Percentiles rank a stretch among this genome's conserved stretches.
Evolutionary conservation across 805 yeast genomes (phyloP).

Genomic region (Candida morakotiae): DNA sequence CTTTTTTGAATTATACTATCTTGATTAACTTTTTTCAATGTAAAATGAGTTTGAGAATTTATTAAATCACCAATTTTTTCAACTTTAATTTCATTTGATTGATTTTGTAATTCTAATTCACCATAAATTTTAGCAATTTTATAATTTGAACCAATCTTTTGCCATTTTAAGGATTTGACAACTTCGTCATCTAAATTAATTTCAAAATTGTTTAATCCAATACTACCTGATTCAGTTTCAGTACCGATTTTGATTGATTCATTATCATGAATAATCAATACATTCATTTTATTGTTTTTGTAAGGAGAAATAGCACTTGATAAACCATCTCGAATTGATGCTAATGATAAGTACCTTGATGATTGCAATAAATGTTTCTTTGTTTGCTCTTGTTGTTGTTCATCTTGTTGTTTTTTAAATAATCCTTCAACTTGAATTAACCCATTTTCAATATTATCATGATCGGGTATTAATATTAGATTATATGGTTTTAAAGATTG

Average conservation of each 20-base stretch:
- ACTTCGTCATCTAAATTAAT: slow-evolving; percentile 66
- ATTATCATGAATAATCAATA: slow-evolving; percentile 33
- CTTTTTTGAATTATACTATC: slow-evolving; percentile 13
- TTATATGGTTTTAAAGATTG: slow-evolving; percentile 77
- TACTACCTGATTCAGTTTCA: slow-evolving; percentile 30
- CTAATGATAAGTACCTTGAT: slow-evolving; percentile 26
- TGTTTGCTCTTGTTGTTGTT: slow-evolving; percentile 19
- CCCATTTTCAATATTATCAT: slow-evolving; percentile 22
- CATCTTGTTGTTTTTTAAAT: slow-evolving; percentile 28
- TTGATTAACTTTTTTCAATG: slow-evolving; percentile 21
- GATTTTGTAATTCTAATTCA: slow-evolving; percentile 39
- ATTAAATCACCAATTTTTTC: slow-evolving; percentile 20
- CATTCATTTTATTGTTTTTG: slow-evolving; percentile 23
- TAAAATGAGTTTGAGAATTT: slow-evolving; percentile 27
- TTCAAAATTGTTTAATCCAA: slow-evolving; percentile 44
- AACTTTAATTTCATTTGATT: slow-evolving; percentile 10
- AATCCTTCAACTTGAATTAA: slow-evolving; percentile 20
- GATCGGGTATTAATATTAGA: slow-evolving; percentile 54
- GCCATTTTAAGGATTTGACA: slow-evolving; percentile 71
- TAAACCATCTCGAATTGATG: slow-evolving; percentile 27
- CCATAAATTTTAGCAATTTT: slow-evolving; percentile 82
- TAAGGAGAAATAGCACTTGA: slow-evolving; percentile 10
- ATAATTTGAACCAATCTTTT: slow-evolving; percentile 73
- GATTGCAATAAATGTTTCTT: slow-evolving; percentile 16
- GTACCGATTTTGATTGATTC: slow-evolving; percentile 47